phyloP scores from a whole-genome alignment of 2,329 filamentous ascomycete genomes.

The Neocucurbitaria cava region DNA sequence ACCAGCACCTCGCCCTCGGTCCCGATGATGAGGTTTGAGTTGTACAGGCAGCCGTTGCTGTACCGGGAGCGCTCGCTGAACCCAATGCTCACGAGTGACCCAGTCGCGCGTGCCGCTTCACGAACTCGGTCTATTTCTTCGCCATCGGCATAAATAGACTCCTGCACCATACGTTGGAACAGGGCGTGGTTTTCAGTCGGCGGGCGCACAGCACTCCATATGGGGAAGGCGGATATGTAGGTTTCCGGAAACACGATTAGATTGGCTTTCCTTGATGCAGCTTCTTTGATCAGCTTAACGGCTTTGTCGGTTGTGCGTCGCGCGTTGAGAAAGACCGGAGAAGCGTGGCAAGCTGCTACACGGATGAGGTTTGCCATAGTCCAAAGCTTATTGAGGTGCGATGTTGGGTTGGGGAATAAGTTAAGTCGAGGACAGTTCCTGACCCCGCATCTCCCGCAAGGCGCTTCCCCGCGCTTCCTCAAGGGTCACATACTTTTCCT shows the following conservation, averaged over 20 bases:
- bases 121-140: constrained; percentile 50
- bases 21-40: constrained; percentile 59
- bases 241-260: constrained; percentile 63
- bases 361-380: constrained; percentile 25
- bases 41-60: constrained; percentile 59
- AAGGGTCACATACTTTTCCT: neutral
- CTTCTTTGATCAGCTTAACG: constrained; percentile 54
- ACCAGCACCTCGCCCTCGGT: constrained; percentile 54
- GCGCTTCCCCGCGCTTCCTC: neutral
- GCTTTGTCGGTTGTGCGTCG: constrained; percentile 56
- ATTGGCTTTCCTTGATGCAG: constrained; percentile 54
- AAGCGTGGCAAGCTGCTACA: constrained; percentile 35
- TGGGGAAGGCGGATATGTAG: constrained; percentile 61
- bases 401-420: neutral
- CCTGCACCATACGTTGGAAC: constrained; percentile 54
- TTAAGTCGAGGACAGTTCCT: too few species aligned
- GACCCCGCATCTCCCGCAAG: neutral
- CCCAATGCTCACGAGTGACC: constrained; percentile 57
- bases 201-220: constrained; percentile 58
- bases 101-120: constrained; percentile 45
- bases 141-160: constrained; percentile 57
- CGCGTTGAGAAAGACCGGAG: constrained; percentile 58
- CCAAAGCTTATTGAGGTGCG: neutral
- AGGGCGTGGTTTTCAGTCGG: constrained; percentile 60
- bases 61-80: constrained; percentile 57